Conservation (phyloP, 2,329 filamentous ascomycete species). For the Trichoderma endophyticum region DNA sequence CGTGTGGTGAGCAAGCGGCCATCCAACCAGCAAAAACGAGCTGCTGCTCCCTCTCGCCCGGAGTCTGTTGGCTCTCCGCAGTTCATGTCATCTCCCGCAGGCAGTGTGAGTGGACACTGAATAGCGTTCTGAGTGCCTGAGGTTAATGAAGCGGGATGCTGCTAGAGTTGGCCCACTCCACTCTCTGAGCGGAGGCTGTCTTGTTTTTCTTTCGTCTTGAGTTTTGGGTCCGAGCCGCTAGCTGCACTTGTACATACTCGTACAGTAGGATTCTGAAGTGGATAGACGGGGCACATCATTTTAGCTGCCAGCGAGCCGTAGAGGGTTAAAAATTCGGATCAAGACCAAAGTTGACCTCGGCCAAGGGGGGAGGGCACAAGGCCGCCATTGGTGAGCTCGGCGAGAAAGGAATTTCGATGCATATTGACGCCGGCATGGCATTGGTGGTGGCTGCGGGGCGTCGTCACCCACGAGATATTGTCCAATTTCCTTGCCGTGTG, state of each 20-base stretch:
- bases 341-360: not conserved
- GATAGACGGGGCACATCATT: not conserved
- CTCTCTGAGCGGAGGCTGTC: not conserved
- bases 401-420: not conserved
- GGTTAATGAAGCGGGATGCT: slow-evolving; percentile 15
- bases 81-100: slow-evolving; percentile 9
- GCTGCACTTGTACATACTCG: not conserved
- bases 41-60: not conserved
- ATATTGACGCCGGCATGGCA: not conserved
- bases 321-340: not conserved
- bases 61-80: not conserved
- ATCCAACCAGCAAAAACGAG: not conserved
- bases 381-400: not conserved
- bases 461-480: slow-evolving; percentile 9
- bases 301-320: not conserved
- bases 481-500: slow-evolving; percentile 1
- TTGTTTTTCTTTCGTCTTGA: not conserved
- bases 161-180: slow-evolving; percentile 1
- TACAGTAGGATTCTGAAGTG: slow-evolving; percentile 2
- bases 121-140: not conserved
- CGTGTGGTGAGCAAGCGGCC: not conserved
- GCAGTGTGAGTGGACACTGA: slow-evolving; percentile 3
- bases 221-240: not conserved
- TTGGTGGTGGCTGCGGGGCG: slow-evolving; percentile 10
- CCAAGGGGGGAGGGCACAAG: not conserved